phyloP scores from a whole-genome alignment of 306 rosid species.

The Vigna radiata region DNA sequence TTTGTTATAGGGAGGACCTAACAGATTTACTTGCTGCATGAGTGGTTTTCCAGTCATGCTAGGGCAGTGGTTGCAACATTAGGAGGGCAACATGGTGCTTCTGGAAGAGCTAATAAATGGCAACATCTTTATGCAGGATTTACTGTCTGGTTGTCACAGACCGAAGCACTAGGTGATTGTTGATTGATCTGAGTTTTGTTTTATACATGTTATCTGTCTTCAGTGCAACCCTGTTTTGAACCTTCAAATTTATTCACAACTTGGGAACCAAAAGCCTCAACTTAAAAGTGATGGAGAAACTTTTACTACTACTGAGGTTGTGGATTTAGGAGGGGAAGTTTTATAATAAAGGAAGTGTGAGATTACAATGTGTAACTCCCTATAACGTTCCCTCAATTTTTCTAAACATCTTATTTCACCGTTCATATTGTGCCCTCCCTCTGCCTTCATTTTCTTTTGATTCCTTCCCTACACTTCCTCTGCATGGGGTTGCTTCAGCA shows the following conservation, averaged over 20 bases:
- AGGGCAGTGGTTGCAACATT: constrained; percentile 78
- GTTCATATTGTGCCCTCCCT: background rate
- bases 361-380: constrained; percentile 14
- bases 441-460: constrained; percentile 6
- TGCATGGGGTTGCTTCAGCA: constrained; percentile 29
- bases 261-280: constrained; percentile 2
- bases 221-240: constrained; percentile 34
- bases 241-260: constrained; percentile 32
- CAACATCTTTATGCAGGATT: constrained; percentile 87
- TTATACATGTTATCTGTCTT: constrained; percentile 28
- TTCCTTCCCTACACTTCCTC: constrained; percentile 9
- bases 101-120: constrained; percentile 75
- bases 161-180: constrained; percentile 72
- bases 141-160: constrained; percentile 86
- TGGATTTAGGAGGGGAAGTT: background rate
- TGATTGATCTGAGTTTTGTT: constrained; percentile 2
- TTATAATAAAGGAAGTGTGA: background rate
- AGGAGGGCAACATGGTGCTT: constrained; percentile 79
- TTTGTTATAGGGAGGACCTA: constrained; percentile 24
- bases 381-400: background rate
- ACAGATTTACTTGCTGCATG: constrained; percentile 28
- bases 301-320: background rate
- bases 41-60: constrained; percentile 67
- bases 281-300: constrained; percentile 18
- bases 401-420: constrained; percentile 8